These are phyloP conservation scores for Rhodotorula kratochvilovae DNA, from an alignment of 768 basidiomycete species.

Conservation along the genomic window DNA sequence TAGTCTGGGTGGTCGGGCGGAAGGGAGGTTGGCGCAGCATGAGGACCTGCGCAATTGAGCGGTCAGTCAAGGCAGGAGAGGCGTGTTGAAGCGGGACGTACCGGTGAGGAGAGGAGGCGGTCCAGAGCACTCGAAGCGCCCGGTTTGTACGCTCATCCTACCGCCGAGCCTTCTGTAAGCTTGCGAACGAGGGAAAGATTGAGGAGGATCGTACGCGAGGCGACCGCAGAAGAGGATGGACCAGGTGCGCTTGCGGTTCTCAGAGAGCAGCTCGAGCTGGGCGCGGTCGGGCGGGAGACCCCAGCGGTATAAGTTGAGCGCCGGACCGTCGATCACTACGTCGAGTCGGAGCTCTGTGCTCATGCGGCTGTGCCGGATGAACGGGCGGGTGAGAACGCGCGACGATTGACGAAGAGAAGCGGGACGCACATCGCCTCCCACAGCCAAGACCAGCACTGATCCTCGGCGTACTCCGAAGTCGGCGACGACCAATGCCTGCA, in stretches of 20 bases:
- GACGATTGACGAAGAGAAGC: no score
- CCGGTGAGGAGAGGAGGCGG: background rate
- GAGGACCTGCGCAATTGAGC: background rate
- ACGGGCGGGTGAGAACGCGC: no score
- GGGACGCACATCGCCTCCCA: no score
- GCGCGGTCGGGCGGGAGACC: background rate
- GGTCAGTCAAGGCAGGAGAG: no score
- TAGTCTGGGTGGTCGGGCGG: background rate
- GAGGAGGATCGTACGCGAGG: background rate
- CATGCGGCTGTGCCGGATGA: background rate
- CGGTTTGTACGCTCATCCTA: constrained; percentile 1
- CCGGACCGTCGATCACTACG: background rate
- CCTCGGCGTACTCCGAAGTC: no score
- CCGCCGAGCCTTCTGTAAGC: no score
- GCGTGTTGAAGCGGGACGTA: no score
- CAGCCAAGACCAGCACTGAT: background rate
- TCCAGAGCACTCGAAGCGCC: background rate
- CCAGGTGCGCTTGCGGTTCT: background rate
- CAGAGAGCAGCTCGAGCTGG: background rate
- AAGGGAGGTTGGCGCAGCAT: background rate
- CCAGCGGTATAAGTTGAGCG: background rate
- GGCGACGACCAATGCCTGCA: constrained; percentile 15
- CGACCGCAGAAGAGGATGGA: background rate
- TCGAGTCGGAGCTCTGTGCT: background rate
- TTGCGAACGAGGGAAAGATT: no score